These are phyloP conservation scores for Geotrichum restrictum DNA, from an alignment of 1,139 yeast genomes.

Conservation along the genomic window DNA sequence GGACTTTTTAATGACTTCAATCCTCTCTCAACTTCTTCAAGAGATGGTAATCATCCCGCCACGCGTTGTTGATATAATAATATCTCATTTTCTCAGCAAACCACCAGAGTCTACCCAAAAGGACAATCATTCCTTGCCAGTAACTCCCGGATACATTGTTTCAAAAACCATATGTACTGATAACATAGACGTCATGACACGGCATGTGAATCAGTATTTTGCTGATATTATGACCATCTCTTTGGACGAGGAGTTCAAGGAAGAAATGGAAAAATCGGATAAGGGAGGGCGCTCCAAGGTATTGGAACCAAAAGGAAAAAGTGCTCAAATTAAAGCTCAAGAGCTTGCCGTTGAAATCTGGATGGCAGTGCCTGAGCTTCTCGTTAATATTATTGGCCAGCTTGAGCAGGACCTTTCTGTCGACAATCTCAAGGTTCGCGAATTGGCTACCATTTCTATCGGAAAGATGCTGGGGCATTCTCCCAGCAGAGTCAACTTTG, in stretches of 20 bases:
- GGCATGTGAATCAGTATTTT: constrained; percentile 74
- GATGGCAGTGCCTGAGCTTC: constrained; percentile 71
- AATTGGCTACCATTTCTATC: constrained; percentile 67
- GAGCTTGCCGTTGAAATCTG: constrained; percentile 64
- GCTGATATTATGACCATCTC: constrained; percentile 56
- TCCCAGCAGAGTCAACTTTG: constrained; percentile 54
- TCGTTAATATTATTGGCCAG: constrained; percentile 72
- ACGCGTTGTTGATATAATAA: constrained; percentile 56
- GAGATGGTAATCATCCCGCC: constrained; percentile 70
- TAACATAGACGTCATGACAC: constrained; percentile 70
- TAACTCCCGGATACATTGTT: constrained; percentile 60
- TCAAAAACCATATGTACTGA: constrained; percentile 66
- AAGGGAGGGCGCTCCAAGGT: neutral
- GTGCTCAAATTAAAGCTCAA: constrained; percentile 41
- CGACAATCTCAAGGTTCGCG: constrained; percentile 60
- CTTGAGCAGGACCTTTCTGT: constrained; percentile 72
- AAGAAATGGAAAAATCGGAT: constrained; percentile 24
- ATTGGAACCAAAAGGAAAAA: neutral
- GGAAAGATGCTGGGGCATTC: constrained; percentile 59
- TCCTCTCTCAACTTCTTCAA: constrained; percentile 70
- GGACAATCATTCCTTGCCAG: constrained; percentile 33
- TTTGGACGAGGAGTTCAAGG: constrained; percentile 33
- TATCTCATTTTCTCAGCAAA: constrained; percentile 50
- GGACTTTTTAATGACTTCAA: constrained; percentile 61
- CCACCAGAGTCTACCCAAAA: constrained; percentile 38